Base-by-base conservation (phyloP, 768 basidiomycete genomes). In the Hebeloma cylindrosporum region DNA sequence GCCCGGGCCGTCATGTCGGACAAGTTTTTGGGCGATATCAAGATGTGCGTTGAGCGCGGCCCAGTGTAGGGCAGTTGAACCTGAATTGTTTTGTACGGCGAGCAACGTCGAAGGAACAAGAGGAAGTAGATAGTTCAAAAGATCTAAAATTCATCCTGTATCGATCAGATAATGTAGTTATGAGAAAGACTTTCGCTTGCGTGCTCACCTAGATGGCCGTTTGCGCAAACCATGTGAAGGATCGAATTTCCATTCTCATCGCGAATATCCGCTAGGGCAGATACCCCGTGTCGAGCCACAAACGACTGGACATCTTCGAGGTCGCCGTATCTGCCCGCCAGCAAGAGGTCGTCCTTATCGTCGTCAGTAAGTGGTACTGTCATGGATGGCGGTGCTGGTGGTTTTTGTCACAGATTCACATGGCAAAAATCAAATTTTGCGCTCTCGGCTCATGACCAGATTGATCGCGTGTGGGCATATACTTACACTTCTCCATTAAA, bases 1-100 rank as follows among this genome's bases (percentile, higher is more conserved):
- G 1, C 92, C 82, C 1, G 83, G 82, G 0, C 85, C 84, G 16
- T 53, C 57, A 52, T 73, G 75, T 40, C 72, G 63, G 8, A 91
- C 78, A 22, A 92, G 77, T 26, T 69, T 72, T 60, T 83, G 74
- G 1, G 77, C 73, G 35, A 82, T 60, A 5, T 65, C 60, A 3
- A 95, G 77, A 54, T 94, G 93, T 2, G 76, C 70, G 62, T 96
- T 97, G 29, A 93, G 63, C 2, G 88, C 80, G 0, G 93, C 93
- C 93, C 93, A 96, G 59, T 97, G 94, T 5, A 96, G 66, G 5
- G 94, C 77, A 2, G 89, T 94, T 18, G 93, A 94, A 40, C 81
- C 75, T 0, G 88, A 74, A 21, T 62, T 62, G 59, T 96, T 97
- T 47, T 77, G 78, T 0, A 72, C 68, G 2, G 80, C 67, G 16